These are phyloP conservation scores for Metschnikowia lunata DNA, from an alignment of 805 yeast genomes.

Conservation along the genomic window DNA sequence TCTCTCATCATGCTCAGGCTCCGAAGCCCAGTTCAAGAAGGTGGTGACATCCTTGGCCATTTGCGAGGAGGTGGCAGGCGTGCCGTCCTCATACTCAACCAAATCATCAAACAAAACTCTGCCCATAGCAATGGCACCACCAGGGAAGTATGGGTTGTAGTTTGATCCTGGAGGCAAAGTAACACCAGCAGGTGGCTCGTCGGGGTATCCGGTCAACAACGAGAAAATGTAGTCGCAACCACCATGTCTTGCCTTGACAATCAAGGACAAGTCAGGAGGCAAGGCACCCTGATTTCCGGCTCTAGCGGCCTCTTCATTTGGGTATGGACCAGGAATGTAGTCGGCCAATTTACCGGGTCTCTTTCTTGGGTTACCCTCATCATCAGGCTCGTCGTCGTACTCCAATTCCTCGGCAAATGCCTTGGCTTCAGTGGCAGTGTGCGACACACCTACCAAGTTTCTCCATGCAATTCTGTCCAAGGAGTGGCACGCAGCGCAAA, in stretches of 20 bases:
- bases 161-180: constrained; percentile 87
- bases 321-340: constrained; percentile 90
- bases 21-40: constrained; percentile 97
- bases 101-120: constrained; percentile 95
- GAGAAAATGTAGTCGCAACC: constrained; percentile 94
- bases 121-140: constrained; percentile 99
- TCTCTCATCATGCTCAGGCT: constrained; percentile 98
- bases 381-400: constrained; percentile 95
- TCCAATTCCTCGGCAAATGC: constrained; percentile 94
- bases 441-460: constrained; percentile 94
- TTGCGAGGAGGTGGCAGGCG: constrained; percentile 97
- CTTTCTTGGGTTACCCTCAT: constrained; percentile 95
- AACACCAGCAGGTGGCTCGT: constrained; percentile 98
- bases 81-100: constrained; percentile 98
- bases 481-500: constrained; percentile 98
- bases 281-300: constrained; percentile 99
- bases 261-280: constrained; percentile 96
- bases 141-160: constrained; percentile 99
- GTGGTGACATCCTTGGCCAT: constrained; percentile 98
- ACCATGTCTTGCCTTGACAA: constrained; percentile 99
- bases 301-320: constrained; percentile 98
- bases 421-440: constrained; percentile 83
- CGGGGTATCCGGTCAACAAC: constrained; percentile 96
- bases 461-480: constrained; percentile 98
- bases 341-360: constrained; percentile 98